These are phyloP conservation scores for Zasmidium angulare DNA, from an alignment of 2,329 filamentous ascomycete genomes.

Conservation along the genomic window DNA sequence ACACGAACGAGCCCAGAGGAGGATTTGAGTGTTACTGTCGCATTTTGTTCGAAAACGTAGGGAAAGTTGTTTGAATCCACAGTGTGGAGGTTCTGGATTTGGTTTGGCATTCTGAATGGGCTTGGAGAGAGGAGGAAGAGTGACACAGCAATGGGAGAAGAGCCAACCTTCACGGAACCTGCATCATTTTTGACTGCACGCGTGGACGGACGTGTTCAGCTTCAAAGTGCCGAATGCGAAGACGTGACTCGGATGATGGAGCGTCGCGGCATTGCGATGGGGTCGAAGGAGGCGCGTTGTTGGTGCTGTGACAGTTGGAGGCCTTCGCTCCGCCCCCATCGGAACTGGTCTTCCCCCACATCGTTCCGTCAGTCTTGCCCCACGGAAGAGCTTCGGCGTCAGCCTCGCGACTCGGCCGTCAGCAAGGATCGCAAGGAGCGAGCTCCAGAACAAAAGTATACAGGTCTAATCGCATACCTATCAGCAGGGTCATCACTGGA, in stretches of 20 bases:
- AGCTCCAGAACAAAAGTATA: no score
- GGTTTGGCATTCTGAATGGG: slow-evolving; percentile 32
- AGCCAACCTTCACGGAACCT: not conserved
- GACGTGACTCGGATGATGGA: not conserved
- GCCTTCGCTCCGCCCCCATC: not conserved
- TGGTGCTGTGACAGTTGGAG: not conserved
- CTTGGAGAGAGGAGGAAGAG: not conserved
- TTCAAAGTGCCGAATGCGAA: not conserved
- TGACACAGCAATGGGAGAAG: not conserved
- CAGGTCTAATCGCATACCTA: no score
- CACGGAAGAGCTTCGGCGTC: no score
- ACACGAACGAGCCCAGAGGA: slow-evolving; percentile 34
- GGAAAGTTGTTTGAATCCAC: slow-evolving; percentile 32
- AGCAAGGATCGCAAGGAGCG: no score
- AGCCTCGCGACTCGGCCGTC: no score
- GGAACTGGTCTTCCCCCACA: no score
- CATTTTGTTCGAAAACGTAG: slow-evolving; percentile 37
- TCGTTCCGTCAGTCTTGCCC: no score
- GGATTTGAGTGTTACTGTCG: slow-evolving; percentile 29
- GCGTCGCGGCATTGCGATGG: not conserved
- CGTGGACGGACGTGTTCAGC: slow-evolving; percentile 5
- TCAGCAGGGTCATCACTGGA: no score
- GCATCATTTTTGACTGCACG: not conserved
- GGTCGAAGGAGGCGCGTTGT: not conserved
- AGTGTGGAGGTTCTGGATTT: slow-evolving; percentile 32